Percentiles rank a stretch among this genome's conserved stretches.
Evolutionary conservation across 2,329 filamentous ascomycete genomes (phyloP).

Genomic region (Phaeosphaeria sp.): DNA sequence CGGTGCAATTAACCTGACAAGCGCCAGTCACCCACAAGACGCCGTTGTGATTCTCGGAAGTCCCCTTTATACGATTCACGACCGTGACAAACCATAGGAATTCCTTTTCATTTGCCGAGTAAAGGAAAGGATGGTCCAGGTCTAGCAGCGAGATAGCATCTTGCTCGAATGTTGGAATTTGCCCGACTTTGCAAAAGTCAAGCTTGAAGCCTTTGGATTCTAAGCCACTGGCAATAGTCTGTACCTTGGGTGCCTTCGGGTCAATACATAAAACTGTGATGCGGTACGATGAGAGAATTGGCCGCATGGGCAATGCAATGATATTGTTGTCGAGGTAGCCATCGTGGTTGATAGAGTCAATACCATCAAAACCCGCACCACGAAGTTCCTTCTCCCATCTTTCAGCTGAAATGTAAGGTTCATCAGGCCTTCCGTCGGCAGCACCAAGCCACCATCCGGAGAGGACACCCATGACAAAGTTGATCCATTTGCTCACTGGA

Average conservation of each 20-base stretch:
- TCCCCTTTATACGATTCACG: not conserved
- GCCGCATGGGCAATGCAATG: not conserved
- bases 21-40: not conserved
- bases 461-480: slow-evolving; percentile 22
- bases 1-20: not conserved
- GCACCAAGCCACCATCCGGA: slow-evolving; percentile 27
- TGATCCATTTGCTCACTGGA: slow-evolving; percentile 4
- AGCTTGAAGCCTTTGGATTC: not conserved
- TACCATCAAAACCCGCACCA: slow-evolving; percentile 36
- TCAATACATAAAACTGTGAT: not conserved
- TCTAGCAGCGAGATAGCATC: slow-evolving; percentile 1
- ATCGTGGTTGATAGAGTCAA: slow-evolving; percentile 15
- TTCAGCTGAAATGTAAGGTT: slow-evolving; percentile 33
- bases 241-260: not conserved
- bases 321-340: not conserved
- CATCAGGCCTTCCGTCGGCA: slow-evolving; percentile 33
- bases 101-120: not conserved
- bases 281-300: not conserved
- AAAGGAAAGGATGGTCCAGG: not conserved
- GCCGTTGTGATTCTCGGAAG: not conserved
- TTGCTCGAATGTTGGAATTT: not conserved
- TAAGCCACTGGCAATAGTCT: not conserved
- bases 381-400: slow-evolving; percentile 43
- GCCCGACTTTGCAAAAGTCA: not conserved
- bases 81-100: not conserved